These are phyloP conservation scores for Podospora conica DNA, from an alignment of 495 filamentous ascomycete species.

Conservation along the genomic window DNA sequence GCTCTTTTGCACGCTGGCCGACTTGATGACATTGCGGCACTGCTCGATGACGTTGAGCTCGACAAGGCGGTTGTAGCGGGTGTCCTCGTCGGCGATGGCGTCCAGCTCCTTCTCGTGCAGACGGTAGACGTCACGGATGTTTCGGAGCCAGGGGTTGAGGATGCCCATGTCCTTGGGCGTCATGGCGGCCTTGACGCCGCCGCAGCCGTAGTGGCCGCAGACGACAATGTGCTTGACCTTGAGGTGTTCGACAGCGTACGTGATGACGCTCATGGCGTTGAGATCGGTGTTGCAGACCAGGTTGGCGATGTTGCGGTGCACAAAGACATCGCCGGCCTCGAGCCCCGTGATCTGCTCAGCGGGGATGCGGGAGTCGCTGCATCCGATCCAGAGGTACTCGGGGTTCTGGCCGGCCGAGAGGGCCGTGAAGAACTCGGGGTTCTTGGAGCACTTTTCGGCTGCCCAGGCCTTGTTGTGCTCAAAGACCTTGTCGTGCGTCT, in stretches of 20 bases:
- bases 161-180: slow-evolving; percentile 51
- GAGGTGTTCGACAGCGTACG: slow-evolving; percentile 54
- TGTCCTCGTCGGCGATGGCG: slow-evolving; percentile 37
- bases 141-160: slow-evolving; percentile 56
- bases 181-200: slow-evolving; percentile 58
- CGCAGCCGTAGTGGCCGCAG: slow-evolving; percentile 60
- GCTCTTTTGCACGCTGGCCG: slow-evolving; percentile 48
- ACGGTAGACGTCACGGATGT: slow-evolving; percentile 55
- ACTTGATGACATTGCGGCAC: slow-evolving; percentile 54
- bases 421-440: slow-evolving; percentile 52
- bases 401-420: slow-evolving; percentile 49
- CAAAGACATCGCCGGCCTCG: slow-evolving; percentile 54
- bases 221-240: slow-evolving; percentile 60
- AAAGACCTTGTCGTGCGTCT: slow-evolving; percentile 49
- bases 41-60: slow-evolving; percentile 57
- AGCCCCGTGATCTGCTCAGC: slow-evolving; percentile 55
- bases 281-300: slow-evolving; percentile 53
- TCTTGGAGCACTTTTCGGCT: slow-evolving; percentile 38
- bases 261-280: slow-evolving; percentile 56
- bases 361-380: slow-evolving; percentile 57
- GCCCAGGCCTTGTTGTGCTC: slow-evolving; percentile 52
- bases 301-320: slow-evolving; percentile 62
- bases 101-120: slow-evolving; percentile 53
- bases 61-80: slow-evolving; percentile 49
- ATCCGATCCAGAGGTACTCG: slow-evolving; percentile 60